Conservation (phyloP, 1,284 basidiomycete species). For the Volvariella volvacea region DNA sequence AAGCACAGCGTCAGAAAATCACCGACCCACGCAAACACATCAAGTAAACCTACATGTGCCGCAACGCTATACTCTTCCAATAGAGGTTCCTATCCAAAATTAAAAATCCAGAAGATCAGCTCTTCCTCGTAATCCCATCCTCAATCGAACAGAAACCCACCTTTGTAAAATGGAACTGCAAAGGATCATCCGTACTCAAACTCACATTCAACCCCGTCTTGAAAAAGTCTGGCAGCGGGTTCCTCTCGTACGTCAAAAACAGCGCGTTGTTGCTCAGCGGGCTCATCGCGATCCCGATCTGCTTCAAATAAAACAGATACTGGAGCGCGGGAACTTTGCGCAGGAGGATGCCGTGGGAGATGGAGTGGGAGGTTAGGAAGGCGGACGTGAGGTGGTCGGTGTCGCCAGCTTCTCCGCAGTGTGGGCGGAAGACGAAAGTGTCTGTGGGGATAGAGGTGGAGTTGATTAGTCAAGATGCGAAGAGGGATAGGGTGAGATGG, state of each 20-base stretch:
- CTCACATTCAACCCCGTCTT: conserved; percentile 95
- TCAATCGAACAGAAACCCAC: conserved; percentile 28
- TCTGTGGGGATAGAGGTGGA: conserved; percentile 35
- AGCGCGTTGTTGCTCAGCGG: conserved; percentile 97
- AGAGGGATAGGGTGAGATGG: not conserved
- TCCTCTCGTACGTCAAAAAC: conserved; percentile 95
- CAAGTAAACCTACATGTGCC: conserved; percentile 68
- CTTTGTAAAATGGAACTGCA: conserved; percentile 97
- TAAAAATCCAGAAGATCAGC: conserved; percentile 3
- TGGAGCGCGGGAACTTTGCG: conserved; percentile 94
- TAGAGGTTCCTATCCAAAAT: conserved; percentile 81
- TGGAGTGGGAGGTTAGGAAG: conserved; percentile 95
- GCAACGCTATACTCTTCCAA: conserved; percentile 98
- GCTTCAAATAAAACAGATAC: conserved; percentile 94
- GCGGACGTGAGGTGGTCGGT: conserved; percentile 96
- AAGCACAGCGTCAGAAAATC: not conserved
- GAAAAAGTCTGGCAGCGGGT: conserved; percentile 97
- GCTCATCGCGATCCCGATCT: conserved; percentile 98
- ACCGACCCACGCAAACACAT: not conserved
- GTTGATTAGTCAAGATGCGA: conserved; percentile 2
- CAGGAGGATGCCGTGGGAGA: conserved; percentile 96
- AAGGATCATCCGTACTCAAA: conserved; percentile 92
- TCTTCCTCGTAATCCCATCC: not conserved
- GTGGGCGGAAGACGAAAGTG: conserved; percentile 95
- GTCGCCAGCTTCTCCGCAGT: conserved; percentile 97